Evolutionary conservation across 2,329 filamentous ascomycete species (phyloP), one percentile per base, ranked within the genome.

Genomic region (Capronia coronata): DNA sequence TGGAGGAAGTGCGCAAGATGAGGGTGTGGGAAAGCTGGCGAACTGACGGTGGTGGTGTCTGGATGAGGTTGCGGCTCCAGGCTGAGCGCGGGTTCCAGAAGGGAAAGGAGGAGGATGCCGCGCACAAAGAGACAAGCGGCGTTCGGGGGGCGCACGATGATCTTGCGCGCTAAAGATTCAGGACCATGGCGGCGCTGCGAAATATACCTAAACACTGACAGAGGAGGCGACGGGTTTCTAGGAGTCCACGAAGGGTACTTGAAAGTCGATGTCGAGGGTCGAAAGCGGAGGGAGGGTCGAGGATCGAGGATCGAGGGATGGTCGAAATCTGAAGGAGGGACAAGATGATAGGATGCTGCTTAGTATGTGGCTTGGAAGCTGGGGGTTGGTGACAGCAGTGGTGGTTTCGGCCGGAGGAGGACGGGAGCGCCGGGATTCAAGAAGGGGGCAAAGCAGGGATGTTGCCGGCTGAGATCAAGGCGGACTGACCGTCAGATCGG

Each of bases 31-130:
- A 46, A 9, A 41, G 38, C 21, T 35, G n/a, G n/a, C n/a, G n/a
- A n/a, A 27, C 21, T n/a, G 39, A 21, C 22, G 50, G 30, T 42
- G 46, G 50, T 41, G 38, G 38, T 41, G 38, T 39, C 38, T 35
- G 22, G 41, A 53, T 43, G 34, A 40, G 35, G 44, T 39, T 43
- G 49, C 49, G 52, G 52, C 49, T 46, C 49, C 49, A 22, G 43
- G 37, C 18, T 43, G 30, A 43, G 49, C 22, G 37, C 45, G 45
- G 40, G 16, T 52, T 52, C 38, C 38, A 48, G 49, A 52, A 52
- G 37, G 37, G 46, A 53, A 51, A 49, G 50, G 40, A 49, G 50
- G 40, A 51, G 49, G 46, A 43, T 41, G 43, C 39, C 13, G 22
- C 21, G 39, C 30, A 38, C n/a, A 41, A 41, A 9, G 19, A 25